Base-by-base conservation (phyloP, 2,329 filamentous ascomycete species). In the Trichoderma sp. region DNA sequence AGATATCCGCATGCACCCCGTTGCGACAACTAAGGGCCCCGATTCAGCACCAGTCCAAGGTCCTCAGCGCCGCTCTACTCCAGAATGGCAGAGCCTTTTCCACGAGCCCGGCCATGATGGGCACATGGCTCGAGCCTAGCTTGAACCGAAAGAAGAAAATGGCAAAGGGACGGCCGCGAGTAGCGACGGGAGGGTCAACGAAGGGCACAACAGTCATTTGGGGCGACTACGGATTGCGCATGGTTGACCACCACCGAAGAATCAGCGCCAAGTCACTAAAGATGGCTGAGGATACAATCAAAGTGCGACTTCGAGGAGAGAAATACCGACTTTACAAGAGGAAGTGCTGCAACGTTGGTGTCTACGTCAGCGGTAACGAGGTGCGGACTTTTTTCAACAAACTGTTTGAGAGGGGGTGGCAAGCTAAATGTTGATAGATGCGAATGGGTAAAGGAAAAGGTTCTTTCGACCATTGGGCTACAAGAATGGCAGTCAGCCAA, bases 361-460 rank as follows among this genome's bases (percentile, higher is more conserved):
- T 99, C 27, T 99, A 97, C 85, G 93, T 95, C 75, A 97, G 93
- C 84, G 97, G 97, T 75, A 99, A 98, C 82, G 97, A 99, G 86
- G 92, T 93, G 81, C 79, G 89, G 75, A 81, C n/a, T 45, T 21
- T 7, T 21, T 18, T 35, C 33, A 16, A 35, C 9, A n/a, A 29
- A n/a, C 6, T 29, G 33, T 31, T 31, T n/a, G 6, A 29, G 12
- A 14, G 38, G 18, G 18, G 50, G 29, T 64, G 60, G 5, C 29
- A 53, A 35, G 38, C 53, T 65, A 65, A 65, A 68, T 16, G 7
- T 9, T 12, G 4, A 7, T 78, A 93, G 91, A 93, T 95, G 84
- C 93, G 97, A 90, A 99, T 99, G 97, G 97, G 97, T 84, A 99
- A 98, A 86, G 97, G 97, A 86, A 99, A 99, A 84, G 97, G 97